Evolutionary conservation across 192 early-diverging fungal genomes (phyloP), one percentile per base, ranked within the genome.

Genomic region (Gigaspora rosea): DNA sequence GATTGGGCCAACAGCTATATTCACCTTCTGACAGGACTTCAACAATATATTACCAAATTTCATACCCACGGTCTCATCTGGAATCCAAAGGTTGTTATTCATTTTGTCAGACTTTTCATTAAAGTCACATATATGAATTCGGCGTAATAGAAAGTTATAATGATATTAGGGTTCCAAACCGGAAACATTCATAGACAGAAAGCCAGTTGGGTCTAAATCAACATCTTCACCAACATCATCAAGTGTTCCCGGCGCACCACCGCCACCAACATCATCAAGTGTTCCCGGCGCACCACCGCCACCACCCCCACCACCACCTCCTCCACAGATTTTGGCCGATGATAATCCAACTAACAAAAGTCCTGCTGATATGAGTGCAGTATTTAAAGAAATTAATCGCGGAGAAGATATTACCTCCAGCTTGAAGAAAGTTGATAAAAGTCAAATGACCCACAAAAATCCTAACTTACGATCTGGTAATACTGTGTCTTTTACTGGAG

Each of bases 371-470:
- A 85, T 85, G 66, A 83, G 86, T 22, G 88, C 91, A 1, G 86
- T 98, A 33, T 96, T 98, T 86, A 91, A 92, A 49, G 90, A 92
- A 59, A 82, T 98, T 78, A 97, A 96, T 88, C 87, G 91, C 62
- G 96, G 95, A 71, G 83, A 84, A 59, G 83, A 70, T 8, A 84
- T 93, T 71, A 93, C 94, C 3, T 66, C 90, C 47, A 92, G 92
- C n/a, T 84, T 99, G 79, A 91, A 93, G 65, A 96, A 97, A 82
- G 97, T 99, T 2, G 95, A 96, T 74, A 93, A 92, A 83, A 90
- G 87, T 75, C 92, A 99, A 82, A 99, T 97, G 97, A 99, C 95
- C 15, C 97, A 99, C 87, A 99, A 99, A 85, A 99, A 99, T 89
- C 97, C 97, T 1, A 86, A 87, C 16, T 82, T 99, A 22, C 91